Evolutionary conservation across 768 basidiomycete species (phyloP).

Genomic region (Boletus reticuloceps): DNA sequence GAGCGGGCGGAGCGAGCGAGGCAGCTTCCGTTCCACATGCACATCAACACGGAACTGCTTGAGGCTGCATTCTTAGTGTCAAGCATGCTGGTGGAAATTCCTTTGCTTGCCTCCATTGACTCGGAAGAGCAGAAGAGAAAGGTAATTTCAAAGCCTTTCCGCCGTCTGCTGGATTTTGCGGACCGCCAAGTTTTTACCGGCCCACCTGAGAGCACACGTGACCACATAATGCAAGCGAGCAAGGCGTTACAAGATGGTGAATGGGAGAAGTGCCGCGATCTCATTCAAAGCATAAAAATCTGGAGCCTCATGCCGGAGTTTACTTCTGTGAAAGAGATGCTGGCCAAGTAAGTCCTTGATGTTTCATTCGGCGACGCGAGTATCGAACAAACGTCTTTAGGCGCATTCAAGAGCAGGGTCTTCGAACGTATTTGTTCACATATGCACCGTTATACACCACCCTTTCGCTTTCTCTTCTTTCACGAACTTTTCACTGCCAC

Average conservation of each 20-base stretch:
- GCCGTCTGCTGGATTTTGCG: conserved; percentile 91
- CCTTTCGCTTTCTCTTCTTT: conserved; percentile 82
- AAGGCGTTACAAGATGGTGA: conserved; percentile 95
- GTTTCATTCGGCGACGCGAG: background rate
- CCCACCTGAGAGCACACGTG: conserved; percentile 96
- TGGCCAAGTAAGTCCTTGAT: conserved; percentile 66
- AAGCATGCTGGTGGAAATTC: conserved; percentile 98
- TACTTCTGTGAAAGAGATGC: conserved; percentile 86
- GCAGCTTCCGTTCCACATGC: conserved; percentile 98
- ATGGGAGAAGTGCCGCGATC: conserved; percentile 93
- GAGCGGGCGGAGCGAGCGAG: conserved; percentile 95
- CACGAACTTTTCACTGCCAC: conserved; percentile 85
- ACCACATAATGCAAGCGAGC: conserved; percentile 99
- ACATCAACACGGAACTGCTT: conserved; percentile 96
- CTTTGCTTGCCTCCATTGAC: conserved; percentile 89
- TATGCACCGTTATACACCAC: conserved; percentile 89
- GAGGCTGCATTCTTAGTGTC: conserved; percentile 98
- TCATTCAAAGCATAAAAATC: conserved; percentile 95
- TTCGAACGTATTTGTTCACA: conserved; percentile 97
- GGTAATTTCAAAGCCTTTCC: conserved; percentile 94
- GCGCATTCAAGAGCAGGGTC: conserved; percentile 96
- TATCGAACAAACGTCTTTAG: conserved; percentile 39
- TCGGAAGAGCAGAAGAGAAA: conserved; percentile 93
- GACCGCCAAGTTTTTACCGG: conserved; percentile 98
- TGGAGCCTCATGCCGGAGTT: conserved; percentile 96